Conservation (phyloP, 225 moss, liverwort and hornwort species). For the Pseudoscleropodium purum region DNA sequence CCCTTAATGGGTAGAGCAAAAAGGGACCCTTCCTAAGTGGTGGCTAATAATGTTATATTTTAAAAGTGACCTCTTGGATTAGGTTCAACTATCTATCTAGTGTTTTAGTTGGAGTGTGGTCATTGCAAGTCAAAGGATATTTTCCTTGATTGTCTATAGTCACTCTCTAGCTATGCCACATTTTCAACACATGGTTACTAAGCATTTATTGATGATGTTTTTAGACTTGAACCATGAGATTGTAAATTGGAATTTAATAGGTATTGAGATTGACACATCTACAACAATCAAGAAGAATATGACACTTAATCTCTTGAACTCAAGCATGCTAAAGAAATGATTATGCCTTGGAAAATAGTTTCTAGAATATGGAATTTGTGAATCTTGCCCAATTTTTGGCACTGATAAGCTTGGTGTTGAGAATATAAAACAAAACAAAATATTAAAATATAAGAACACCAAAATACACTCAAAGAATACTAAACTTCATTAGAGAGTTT, state of each 20-base stretch:
- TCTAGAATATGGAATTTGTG: neutral
- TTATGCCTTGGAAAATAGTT: neutral
- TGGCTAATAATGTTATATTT: neutral
- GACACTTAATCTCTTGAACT: neutral
- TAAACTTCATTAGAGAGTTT: too few species aligned
- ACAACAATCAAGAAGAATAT: neutral
- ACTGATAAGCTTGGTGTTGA: neutral
- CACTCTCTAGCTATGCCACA: neutral
- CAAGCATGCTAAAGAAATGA: fast-evolving
- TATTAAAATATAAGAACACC: too few species aligned
- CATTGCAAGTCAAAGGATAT: neutral
- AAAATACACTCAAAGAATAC: too few species aligned
- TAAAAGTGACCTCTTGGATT: neutral
- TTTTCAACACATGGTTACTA: fast-evolving
- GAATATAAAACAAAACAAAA: too few species aligned
- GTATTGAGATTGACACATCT: neutral
- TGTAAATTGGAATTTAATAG: neutral
- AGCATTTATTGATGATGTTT: neutral
- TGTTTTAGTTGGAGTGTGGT: fast-evolving
- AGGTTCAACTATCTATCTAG: fast-evolving
- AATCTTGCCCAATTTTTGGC: neutral
- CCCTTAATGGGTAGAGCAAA: fast-evolving
- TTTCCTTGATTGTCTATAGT: neutral
- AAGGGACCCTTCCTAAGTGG: neutral
- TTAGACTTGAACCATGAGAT: neutral